Evolutionary conservation across 768 basidiomycete genomes (phyloP).

Genomic region (Suillus subaureus): DNA sequence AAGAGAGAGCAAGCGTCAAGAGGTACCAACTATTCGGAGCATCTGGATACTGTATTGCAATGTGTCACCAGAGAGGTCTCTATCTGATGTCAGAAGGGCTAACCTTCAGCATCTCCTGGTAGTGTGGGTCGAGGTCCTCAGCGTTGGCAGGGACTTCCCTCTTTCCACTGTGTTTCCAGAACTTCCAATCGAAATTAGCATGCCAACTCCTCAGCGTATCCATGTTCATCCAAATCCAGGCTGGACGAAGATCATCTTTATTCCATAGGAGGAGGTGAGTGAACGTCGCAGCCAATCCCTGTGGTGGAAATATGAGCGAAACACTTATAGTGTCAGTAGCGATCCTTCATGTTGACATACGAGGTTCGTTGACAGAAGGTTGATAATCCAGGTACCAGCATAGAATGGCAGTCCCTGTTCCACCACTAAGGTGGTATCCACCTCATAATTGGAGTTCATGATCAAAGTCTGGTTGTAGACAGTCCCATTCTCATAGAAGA

Average conservation of each 20-base stretch:
- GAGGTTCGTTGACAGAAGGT: conserved; percentile 20
- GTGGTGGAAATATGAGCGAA: conserved; percentile 40
- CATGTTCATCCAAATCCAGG: conserved; percentile 52
- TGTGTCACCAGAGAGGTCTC: background rate
- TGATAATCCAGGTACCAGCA: conserved; percentile 27
- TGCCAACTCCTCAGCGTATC: conserved; percentile 31
- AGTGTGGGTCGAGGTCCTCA: conserved; percentile 54
- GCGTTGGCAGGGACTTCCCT: conserved; percentile 33
- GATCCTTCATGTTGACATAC: no score
- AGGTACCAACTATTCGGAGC: conserved; percentile 37
- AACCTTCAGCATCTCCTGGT: conserved; percentile 50
- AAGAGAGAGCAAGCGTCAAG: conserved; percentile 27
- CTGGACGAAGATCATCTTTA: conserved; percentile 45
- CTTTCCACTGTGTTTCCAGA: conserved; percentile 32
- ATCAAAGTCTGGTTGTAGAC: conserved; percentile 54
- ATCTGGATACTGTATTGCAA: conserved; percentile 33
- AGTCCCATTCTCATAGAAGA: conserved; percentile 56
- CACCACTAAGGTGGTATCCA: conserved; percentile 51
- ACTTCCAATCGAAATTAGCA: conserved; percentile 40
- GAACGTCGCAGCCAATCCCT: conserved; percentile 46
- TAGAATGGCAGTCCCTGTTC: conserved; percentile 39
- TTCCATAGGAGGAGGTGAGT: conserved; percentile 58
- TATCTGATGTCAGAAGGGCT: conserved; percentile 24
- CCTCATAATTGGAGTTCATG: conserved; percentile 51
- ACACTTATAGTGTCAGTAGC: no score